phyloP scores from a whole-genome alignment of 257 asterid genomes.

The Handroanthus guayacan region DNA sequence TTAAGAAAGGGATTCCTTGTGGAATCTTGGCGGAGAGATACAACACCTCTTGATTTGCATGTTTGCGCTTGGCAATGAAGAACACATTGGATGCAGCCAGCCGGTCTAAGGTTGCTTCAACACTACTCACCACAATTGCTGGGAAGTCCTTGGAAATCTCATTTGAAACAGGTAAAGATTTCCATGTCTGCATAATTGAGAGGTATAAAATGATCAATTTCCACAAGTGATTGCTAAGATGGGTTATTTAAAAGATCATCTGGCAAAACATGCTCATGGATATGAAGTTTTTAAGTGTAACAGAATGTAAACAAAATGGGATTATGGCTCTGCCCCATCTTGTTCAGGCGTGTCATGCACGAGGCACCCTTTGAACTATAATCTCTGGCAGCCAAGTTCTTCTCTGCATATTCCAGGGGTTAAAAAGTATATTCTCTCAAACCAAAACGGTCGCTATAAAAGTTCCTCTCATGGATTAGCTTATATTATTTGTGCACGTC shows the following conservation, averaged over 20 bases:
- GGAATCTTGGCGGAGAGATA: constrained; percentile 94
- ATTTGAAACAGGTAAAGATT: constrained; percentile 91
- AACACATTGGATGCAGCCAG: constrained; percentile 79
- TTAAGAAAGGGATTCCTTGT: constrained; percentile 80
- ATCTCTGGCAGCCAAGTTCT: background rate
- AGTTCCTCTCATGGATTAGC: background rate
- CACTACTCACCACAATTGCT: constrained; percentile 63
- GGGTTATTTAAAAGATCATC: background rate
- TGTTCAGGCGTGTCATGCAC: background rate
- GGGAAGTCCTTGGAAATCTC: constrained; percentile 89
- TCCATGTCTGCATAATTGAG: constrained; percentile 77
- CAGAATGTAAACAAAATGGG: background rate
- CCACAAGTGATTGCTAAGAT: background rate
- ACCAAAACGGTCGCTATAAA: background rate
- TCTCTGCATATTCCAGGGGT: background rate
- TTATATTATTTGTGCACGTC: background rate
- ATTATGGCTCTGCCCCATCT: background rate
- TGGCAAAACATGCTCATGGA: background rate
- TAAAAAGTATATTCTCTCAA: background rate
- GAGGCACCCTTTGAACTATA: background rate
- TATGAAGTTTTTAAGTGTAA: background rate
- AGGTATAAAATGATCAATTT: constrained; percentile 27
- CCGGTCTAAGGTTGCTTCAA: constrained; percentile 72
- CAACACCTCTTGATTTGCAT: constrained; percentile 83
- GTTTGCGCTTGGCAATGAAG: constrained; percentile 92